Base-by-base conservation (phyloP, 2,329 filamentous ascomycete genomes). In the Monilinia vaccinii-corymbosi region DNA sequence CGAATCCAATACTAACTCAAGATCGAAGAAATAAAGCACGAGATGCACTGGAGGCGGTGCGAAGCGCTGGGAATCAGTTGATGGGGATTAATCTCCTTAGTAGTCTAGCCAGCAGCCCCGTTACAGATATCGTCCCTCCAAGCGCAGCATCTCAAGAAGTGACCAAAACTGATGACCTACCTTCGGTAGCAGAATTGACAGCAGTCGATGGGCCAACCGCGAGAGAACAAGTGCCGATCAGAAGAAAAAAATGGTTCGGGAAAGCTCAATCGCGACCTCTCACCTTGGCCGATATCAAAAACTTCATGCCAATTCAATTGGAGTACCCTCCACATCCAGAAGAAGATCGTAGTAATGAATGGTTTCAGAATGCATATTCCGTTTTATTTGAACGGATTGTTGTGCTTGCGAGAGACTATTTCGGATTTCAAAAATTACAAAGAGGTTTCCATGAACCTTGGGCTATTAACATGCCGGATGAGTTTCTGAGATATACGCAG, bases 401-500 rank as follows among this genome's bases (percentile, higher is more conserved):
- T 10, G 23, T 8, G 7, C 62, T 66, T 42, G 56, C 53, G 11
- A 18, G 45, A 8, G 47, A 56, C 3, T 66, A 63, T 57, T 69
- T 66, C 40, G 48, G 34, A 2, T 46, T 64, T 3, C 62, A 63
- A 40, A 55, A 65, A 28, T 46, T 65, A 3, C 52, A 57, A 6
- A 47, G 45, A 18, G 40, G 60, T 5, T 62, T 60, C 28, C 34
- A 58, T 40, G 40, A 66, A 8, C 65, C 62, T 2, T 66, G 65
- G 66, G 52, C 44, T 4, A n/a, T 60, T 11, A 38, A 55, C 4
- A 55, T 65, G 51, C 61, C 56, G 9, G 45, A 50, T 10, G 64
- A 68, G 55, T 71, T 70, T 46, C 14, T 65, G 0, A 57, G 40
- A 3, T 69, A 65, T 56, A 61, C 63, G 6, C 59, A 63, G 28